These are phyloP conservation scores for Solanum chilense DNA, from an alignment of 257 asterid species.

Conservation along the genomic window DNA sequence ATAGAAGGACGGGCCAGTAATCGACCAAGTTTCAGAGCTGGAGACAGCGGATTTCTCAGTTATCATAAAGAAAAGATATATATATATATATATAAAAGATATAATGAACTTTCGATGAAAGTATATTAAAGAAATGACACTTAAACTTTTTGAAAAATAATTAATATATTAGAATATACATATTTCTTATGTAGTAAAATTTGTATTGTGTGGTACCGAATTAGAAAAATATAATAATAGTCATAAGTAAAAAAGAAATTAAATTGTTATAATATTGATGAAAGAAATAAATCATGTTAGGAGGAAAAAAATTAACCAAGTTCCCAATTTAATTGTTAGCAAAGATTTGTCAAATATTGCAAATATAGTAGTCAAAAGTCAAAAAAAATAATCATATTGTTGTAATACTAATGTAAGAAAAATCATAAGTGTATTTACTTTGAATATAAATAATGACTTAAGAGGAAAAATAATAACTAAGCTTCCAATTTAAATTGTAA, in stretches of 20 bases:
- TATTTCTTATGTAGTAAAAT: not conserved
- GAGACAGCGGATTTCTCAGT: not conserved
- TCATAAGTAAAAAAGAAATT: not conserved
- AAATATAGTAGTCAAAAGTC: too few relatives aligned
- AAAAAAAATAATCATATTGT: too few relatives aligned
- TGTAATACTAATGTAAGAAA: not conserved
- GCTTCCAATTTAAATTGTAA: not conserved
- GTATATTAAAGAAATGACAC: not conserved
- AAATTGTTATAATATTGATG: not conserved
- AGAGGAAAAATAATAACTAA: not conserved
- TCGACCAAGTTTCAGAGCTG: not conserved
- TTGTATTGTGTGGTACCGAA: not conserved
- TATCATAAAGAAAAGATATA: not conserved
- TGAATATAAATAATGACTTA: too few relatives aligned
- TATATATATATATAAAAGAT: not conserved
- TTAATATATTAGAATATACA: too few relatives aligned
- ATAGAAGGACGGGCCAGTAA: not conserved
- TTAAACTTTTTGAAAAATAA: too few relatives aligned
- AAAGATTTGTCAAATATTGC: not conserved
- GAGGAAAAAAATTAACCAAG: too few relatives aligned
- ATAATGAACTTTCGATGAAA: not conserved
- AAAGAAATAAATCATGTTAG: too few relatives aligned
- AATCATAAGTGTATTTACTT: not conserved
- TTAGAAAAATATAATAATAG: not conserved
- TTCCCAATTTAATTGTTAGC: not conserved